Evolutionary conservation across 306 rosid species (phyloP), one percentile per base, ranked within the genome.

Genomic region (Cyamopsis tetragonoloba): DNA sequence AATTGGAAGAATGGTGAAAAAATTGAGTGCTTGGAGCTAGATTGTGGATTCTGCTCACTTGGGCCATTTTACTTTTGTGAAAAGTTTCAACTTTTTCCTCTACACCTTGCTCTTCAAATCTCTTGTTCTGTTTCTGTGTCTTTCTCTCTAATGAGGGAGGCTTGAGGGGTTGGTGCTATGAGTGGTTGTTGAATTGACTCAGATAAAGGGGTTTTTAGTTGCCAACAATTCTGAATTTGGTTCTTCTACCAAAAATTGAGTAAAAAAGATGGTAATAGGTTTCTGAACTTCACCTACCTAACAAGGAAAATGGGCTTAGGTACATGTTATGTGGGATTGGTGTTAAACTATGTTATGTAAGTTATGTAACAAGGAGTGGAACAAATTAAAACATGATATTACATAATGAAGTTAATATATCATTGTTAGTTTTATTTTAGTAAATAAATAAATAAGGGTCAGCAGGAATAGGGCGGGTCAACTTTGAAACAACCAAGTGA

Each of bases 41-140:
- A 77, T 66, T 81, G 66, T 82, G 79, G 72, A 90, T 78, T 88
- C 77, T 80, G 82, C 82, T 87, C 68, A 67, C 86, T 27, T 85
- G 95, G 70, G 92, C 91, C 96, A 92, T 89, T 61, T 84, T 14
- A 39, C 4, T 8, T 39, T 35, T 43, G 11, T 58, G 24, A 13
- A 9, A 60, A 67, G 79, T 50, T 60, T 17, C 24, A 64, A 56
- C 74, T 64, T 56, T 59, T 47, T 12, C 19, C 22, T 31, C 7
- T 70, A 3, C 19, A 37, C 14, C 13, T 48, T 26, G 18, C 12
- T 38, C n/a, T 43, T 50, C 22, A 23, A 55, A 24, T 32, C 41
- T 62, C 19, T n/a, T 30, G 17, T 43, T 50, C 20, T 30, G 27
- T 11, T 48, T 15, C 27, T 56, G 2, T 31, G 15, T n/a, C 7